These are phyloP conservation scores for Solanum pennellii DNA, from an alignment of 257 asterid genomes.

Conservation along the genomic window DNA sequence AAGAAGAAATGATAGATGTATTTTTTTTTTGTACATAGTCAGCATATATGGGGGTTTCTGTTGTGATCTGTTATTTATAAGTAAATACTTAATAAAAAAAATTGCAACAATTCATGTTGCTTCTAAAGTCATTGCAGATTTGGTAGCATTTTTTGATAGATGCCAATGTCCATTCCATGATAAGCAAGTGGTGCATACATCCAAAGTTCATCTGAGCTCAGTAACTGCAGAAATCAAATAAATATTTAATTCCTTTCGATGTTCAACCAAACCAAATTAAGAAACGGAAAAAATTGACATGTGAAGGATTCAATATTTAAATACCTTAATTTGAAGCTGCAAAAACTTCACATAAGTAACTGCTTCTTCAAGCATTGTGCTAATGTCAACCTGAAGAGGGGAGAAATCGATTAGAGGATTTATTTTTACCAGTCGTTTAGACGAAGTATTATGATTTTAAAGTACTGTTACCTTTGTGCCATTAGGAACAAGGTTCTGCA, in stretches of 20 bases:
- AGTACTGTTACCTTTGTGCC: conserved; percentile 57
- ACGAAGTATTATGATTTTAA: background rate
- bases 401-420: background rate
- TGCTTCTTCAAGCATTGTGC: conserved; percentile 98
- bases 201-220: conserved; percentile 85
- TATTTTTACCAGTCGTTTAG: background rate
- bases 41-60: background rate
- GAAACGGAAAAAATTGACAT: background rate
- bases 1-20: background rate
- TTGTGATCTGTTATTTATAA: background rate
- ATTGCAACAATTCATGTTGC: conserved; percentile 1
- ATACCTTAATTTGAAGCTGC: conserved; percentile 89
- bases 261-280: background rate
- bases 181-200: conserved; percentile 94
- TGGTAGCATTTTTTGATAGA: conserved; percentile 37
- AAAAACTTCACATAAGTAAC: conserved; percentile 75
- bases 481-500: conserved; percentile 85
- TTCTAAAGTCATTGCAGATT: conserved; percentile 9
- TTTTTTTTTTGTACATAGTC: conserved; percentile 12
- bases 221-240: conserved; percentile 29
- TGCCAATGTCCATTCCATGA: conserved; percentile 74
- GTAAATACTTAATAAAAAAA: background rate
- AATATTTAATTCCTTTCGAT: background rate
- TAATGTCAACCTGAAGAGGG: conserved; percentile 54
- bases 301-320: background rate